phyloP scores from a whole-genome alignment of 2,329 filamentous ascomycete species.

The Fusarium miscanthi region DNA sequence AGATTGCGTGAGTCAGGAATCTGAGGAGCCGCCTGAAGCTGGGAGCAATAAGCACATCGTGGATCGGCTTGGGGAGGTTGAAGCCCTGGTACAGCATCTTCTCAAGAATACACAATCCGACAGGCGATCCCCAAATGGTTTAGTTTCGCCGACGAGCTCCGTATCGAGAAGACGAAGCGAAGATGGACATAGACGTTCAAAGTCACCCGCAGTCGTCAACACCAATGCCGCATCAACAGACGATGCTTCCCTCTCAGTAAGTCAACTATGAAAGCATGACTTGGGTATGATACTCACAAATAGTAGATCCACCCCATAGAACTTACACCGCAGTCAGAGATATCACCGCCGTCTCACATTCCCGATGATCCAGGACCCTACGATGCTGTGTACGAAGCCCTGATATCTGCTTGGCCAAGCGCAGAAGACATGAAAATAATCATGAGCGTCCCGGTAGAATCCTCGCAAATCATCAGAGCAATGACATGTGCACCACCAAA shows the following conservation, averaged over 20 bases:
- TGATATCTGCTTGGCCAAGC: conserved; percentile 54
- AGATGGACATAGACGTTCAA: not conserved
- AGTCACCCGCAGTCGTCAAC: not conserved
- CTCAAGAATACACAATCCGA: conserved; percentile 14
- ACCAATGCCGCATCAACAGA: not conserved
- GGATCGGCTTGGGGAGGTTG: conserved; percentile 51
- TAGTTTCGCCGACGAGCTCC: not conserved
- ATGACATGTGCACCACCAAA: conserved; percentile 47
- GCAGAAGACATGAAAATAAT: conserved; percentile 53
- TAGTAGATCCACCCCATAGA: not conserved
- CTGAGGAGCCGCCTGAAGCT: conserved; percentile 45
- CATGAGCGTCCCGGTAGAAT: conserved; percentile 43
- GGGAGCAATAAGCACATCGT: conserved; percentile 34
- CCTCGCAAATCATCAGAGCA: conserved; percentile 51
- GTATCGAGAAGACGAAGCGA: not conserved
- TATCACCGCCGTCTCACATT: too few species aligned
- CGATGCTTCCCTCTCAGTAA: not conserved
- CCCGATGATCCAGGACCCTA: not conserved
- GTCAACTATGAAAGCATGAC: not conserved
- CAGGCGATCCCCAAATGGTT: not conserved
- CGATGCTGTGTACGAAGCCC: conserved; percentile 44
- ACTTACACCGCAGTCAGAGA: not conserved
- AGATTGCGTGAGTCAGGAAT: conserved; percentile 61
- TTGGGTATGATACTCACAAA: not conserved
- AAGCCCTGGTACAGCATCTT: conserved; percentile 50